Percentiles rank a stretch among this genome's conserved stretches.
phyloP scores from a whole-genome alignment of 805 yeast genomes.

The Yueomyces sp. region DNA sequence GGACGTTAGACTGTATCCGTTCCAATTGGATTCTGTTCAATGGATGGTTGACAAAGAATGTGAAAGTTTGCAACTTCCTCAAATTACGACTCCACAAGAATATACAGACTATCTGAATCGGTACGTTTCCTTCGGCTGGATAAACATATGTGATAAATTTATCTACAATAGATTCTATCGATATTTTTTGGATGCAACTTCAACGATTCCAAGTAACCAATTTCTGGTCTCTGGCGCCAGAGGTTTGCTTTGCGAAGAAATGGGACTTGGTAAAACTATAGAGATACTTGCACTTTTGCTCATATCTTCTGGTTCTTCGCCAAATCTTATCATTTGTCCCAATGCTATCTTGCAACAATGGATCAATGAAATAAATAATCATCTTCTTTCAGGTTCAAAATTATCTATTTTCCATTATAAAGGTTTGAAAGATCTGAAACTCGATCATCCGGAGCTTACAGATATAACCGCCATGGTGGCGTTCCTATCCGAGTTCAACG shows the following conservation, averaged over 20 bases:
- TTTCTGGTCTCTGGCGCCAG: constrained; percentile 12
- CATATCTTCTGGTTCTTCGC: constrained; percentile 40
- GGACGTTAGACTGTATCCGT: constrained; percentile 16
- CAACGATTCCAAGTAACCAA: not conserved
- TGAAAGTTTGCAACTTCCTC: not conserved
- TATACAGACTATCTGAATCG: too few relatives aligned
- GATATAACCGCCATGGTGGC: constrained; percentile 29
- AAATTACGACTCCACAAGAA: not conserved
- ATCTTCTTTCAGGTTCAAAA: constrained; percentile 20
- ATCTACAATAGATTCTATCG: not conserved
- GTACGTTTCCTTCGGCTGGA: not conserved
- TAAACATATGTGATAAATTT: too few relatives aligned
- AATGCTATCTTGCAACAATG: constrained; percentile 76
- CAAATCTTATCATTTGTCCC: constrained; percentile 80
- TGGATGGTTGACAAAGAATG: constrained; percentile 23
- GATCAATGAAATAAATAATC: constrained; percentile 56
- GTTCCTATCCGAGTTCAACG: constrained; percentile 42
- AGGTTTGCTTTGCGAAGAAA: constrained; percentile 82
- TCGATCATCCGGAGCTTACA: constrained; percentile 7
- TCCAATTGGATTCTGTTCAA: constrained; percentile 19
- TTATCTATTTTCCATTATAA: constrained; percentile 50
- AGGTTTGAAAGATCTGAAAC: constrained; percentile 35
- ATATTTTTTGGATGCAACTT: not conserved
- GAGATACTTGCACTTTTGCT: constrained; percentile 60
- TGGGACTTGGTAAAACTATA: constrained; percentile 95